Evolutionary conservation across 202 grass and related monocot genomes (phyloP).

Genomic region (Elaeis oleifera): DNA sequence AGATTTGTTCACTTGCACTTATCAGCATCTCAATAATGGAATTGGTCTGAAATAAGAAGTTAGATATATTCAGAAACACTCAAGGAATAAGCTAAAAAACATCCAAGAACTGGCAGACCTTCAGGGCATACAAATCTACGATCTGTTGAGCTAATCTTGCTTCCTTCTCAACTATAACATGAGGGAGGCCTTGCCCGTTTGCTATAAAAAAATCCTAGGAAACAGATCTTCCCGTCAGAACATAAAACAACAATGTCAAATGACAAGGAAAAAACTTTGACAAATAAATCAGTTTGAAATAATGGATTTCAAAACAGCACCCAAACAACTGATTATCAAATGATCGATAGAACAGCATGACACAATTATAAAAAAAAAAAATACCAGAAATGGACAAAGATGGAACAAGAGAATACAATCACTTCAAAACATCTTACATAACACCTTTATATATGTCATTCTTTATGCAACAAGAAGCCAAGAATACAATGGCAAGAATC

Average conservation of each 20-base stretch:
- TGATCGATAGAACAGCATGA: too few relatives aligned
- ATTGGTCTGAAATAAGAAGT: slow-evolving; percentile 53
- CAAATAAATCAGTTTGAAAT: too few relatives aligned
- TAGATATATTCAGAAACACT: slow-evolving; percentile 17
- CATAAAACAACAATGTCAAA: background rate
- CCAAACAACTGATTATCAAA: too few relatives aligned
- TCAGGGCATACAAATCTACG: slow-evolving; percentile 61
- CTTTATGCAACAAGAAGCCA: too few relatives aligned
- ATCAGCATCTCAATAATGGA: slow-evolving; percentile 70
- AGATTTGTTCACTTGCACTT: slow-evolving; percentile 58
- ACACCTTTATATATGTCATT: too few relatives aligned
- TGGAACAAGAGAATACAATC: too few relatives aligned
- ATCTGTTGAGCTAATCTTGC: slow-evolving; percentile 63
- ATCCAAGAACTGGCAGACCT: slow-evolving; percentile 33
- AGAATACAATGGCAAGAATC: too few relatives aligned
- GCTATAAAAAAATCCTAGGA: slow-evolving; percentile 85
- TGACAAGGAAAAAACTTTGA: too few relatives aligned
- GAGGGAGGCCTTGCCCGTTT: slow-evolving; percentile 80
- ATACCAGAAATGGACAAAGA: too few relatives aligned
- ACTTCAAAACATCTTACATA: too few relatives aligned
- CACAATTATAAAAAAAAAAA: too few relatives aligned
- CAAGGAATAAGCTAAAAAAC: background rate
- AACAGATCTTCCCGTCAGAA: slow-evolving; percentile 2
- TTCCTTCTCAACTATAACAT: slow-evolving; percentile 61
- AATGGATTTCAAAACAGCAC: too few relatives aligned